These are phyloP conservation scores for Cairneyella variabilis DNA, from an alignment of 495 filamentous ascomycete genomes.

Conservation along the genomic window DNA sequence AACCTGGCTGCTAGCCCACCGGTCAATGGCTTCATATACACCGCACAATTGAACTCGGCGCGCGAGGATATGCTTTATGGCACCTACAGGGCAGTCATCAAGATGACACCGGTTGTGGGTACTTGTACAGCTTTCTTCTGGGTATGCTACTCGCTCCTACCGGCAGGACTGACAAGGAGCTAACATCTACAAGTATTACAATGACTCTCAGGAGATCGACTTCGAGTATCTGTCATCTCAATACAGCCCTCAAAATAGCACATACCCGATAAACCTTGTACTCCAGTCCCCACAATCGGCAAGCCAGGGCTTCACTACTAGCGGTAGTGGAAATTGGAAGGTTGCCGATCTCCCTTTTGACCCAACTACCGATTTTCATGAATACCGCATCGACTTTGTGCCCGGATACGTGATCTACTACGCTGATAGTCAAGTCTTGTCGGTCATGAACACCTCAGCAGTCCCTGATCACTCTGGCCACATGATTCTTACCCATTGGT, in stretches of 20 bases:
- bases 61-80: slow-evolving; percentile 61
- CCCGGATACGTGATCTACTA: slow-evolving; percentile 58
- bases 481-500: slow-evolving; percentile 71
- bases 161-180: slow-evolving; percentile 3
- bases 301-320: slow-evolving; percentile 51
- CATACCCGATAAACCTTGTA: slow-evolving; percentile 65
- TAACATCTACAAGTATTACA: slow-evolving; percentile 52
- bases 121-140: slow-evolving; percentile 79
- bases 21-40: slow-evolving; percentile 48
- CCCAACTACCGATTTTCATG: slow-evolving; percentile 58
- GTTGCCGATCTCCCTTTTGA: slow-evolving; percentile 55
- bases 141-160: slow-evolving; percentile 38
- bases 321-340: slow-evolving; percentile 48
- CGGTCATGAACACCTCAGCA: slow-evolving; percentile 48
- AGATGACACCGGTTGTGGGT: slow-evolving; percentile 50
- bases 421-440: slow-evolving; percentile 52
- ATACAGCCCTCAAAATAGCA: slow-evolving; percentile 41
- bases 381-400: slow-evolving; percentile 77
- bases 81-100: slow-evolving; percentile 63
- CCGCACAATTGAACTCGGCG: slow-evolving; percentile 55
- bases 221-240: slow-evolving; percentile 68
- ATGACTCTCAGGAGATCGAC: slow-evolving; percentile 77
- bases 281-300: slow-evolving; percentile 59
- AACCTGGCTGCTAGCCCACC: slow-evolving; percentile 52
- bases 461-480: slow-evolving; percentile 57